Conservation (phyloP, 1,284 basidiomycete genomes). For the Malassezia furfur region DNA sequence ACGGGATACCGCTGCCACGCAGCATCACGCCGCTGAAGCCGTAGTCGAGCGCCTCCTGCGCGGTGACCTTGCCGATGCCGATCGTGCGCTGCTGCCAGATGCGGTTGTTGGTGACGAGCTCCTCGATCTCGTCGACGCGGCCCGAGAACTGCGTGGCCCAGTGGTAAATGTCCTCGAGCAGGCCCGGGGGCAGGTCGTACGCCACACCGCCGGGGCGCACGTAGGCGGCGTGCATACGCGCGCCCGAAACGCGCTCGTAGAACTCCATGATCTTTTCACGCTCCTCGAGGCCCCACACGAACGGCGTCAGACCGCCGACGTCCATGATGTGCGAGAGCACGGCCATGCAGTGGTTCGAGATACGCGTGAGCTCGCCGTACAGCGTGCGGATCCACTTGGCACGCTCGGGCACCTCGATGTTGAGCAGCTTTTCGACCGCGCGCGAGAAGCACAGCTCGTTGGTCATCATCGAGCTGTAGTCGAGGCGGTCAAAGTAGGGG, state of each 20-base stretch:
- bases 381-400: conserved; percentile 97
- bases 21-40: conserved; percentile 96
- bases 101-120: conserved; percentile 91
- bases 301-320: conserved; percentile 93
- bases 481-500: conserved; percentile 98
- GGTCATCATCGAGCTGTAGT: conserved; percentile 86
- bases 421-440: conserved; percentile 94
- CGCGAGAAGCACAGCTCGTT: conserved; percentile 75
- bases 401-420: conserved; percentile 95
- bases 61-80: conserved; percentile 80
- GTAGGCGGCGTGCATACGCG: conserved; percentile 94
- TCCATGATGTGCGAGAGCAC: conserved; percentile 67
- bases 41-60: conserved; percentile 84
- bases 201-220: conserved; percentile 96
- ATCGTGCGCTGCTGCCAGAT: conserved; percentile 96
- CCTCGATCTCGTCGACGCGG: conserved; percentile 92
- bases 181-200: conserved; percentile 89
- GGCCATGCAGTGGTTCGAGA: conserved; percentile 97
- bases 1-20: conserved; percentile 81
- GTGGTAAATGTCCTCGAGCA: conserved; percentile 92
- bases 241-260: conserved; percentile 96
- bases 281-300: conserved; percentile 99
- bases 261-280: conserved; percentile 99
- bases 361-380: conserved; percentile 92
- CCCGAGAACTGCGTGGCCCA: conserved; percentile 92